Evolutionary conservation across 2,329 filamentous ascomycete species (phyloP), one percentile per base, ranked within the genome.

Genomic region (Chalaropsis thielavioides): DNA sequence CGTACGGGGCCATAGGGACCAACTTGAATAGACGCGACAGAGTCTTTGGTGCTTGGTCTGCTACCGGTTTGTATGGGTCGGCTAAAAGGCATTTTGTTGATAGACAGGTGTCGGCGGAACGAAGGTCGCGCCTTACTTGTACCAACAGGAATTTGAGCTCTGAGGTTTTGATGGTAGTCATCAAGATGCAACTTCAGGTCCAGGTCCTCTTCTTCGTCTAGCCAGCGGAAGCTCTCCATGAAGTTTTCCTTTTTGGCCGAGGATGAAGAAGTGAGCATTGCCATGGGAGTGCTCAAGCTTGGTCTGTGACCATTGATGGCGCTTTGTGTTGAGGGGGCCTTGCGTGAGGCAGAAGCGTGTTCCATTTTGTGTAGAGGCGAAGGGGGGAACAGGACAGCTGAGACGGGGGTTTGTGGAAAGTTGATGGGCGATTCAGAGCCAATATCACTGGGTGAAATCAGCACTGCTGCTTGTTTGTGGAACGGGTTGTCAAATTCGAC

Each of bases 121-220:
- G 85, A 85, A 13, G 83, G 81, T 31, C 79, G 79, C 63, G 78
- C 74, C 67, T 75, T 75, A 68, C 79, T 79, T 68, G 72, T 74
- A 61, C 76, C 73, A 68, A 73, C 69, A 5, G 80, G 76, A 5
- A 79, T 72, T 24, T 80, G 75, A 40, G 81, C 79, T 44, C 83
- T 78, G 41, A 85, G 75, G 69, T 85, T 85, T 58, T 81, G 77
- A 71, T 88, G 85, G 70, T 89, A 88, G 71, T 89, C 85, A 71
- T 90, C 85, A 40, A 90, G 75, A 44, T 80, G 80, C 44, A 92
- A 78, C 56, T 81, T 78, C 27, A 87, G 73, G 70, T 92, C 87
- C 40, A 92, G 76, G 63, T 88, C 82, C 19, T 86, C 81, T 63
- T 89, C 84, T 66, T 89, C 85, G 38, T 91, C 87, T 31, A 90